phyloP scores from a whole-genome alignment of 257 asterid species.

The Capsicum chinense region DNA sequence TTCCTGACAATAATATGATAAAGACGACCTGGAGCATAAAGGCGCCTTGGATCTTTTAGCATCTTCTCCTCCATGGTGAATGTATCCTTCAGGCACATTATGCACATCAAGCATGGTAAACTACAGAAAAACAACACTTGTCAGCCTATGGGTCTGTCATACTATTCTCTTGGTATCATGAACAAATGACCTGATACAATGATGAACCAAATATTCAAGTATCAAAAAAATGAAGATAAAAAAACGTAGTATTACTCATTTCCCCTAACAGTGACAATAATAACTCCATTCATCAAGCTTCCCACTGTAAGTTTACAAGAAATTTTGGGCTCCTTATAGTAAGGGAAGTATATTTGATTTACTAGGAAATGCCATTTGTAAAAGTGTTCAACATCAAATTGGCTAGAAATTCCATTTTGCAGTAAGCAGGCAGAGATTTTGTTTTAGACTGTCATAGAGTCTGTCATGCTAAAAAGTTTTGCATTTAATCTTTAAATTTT shows the following conservation, averaged over 20 bases:
- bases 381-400: neutral
- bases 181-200: constrained; percentile 20
- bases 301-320: neutral
- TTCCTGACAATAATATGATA: constrained; percentile 89
- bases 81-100: constrained; percentile 93
- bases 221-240: neutral
- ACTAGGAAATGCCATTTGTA: neutral
- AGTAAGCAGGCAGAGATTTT: neutral
- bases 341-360: neutral
- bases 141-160: constrained; percentile 23
- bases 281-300: constrained; percentile 16
- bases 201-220: constrained; percentile 1
- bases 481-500: neutral
- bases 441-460: constrained; percentile 15
- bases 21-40: constrained; percentile 98
- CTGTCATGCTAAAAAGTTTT: neutral
- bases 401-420: constrained; percentile 24
- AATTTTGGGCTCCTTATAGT: constrained; percentile 8
- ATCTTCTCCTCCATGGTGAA: constrained; percentile 89
- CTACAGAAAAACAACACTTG: constrained; percentile 46
- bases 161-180: constrained; percentile 24
- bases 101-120: constrained; percentile 94
- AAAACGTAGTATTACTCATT: neutral
- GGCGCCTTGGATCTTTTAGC: constrained; percentile 95
- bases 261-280: neutral